Evolutionary conservation across 192 early-diverging fungal species (phyloP).

Genomic region (Podila clonocystis): DNA sequence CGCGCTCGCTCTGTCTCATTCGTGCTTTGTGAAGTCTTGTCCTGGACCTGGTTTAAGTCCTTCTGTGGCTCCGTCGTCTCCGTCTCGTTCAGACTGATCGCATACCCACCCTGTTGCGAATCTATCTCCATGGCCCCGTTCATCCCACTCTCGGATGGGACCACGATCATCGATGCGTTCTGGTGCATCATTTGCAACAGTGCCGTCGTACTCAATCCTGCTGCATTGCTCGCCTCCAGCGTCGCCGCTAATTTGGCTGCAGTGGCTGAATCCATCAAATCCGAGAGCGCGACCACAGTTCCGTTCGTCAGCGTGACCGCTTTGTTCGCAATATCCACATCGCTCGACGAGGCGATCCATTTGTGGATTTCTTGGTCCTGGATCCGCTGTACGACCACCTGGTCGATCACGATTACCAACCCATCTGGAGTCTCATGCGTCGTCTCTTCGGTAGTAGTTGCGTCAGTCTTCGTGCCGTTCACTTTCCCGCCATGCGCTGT

Average conservation of each 20-base stretch:
- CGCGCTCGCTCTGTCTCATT: no score
- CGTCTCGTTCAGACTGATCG: not conserved
- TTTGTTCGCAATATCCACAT: not conserved
- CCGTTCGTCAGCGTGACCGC: conserved; percentile 10
- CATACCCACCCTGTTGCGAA: not conserved
- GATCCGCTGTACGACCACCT: conserved; percentile 1
- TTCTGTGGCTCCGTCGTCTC: not conserved
- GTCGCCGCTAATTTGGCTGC: not conserved
- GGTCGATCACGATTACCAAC: not conserved
- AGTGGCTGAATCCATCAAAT: conserved; percentile 7
- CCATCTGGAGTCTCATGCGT: not conserved
- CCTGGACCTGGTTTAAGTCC: conserved; percentile 10
- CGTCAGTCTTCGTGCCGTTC: not conserved
- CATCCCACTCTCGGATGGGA: not conserved
- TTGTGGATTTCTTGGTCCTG: conserved; percentile 12
- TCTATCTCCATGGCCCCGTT: not conserved
- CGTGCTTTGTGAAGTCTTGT: not conserved
- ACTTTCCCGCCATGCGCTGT: not conserved
- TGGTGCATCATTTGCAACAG: conserved; percentile 3
- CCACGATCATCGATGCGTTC: conserved; percentile 5
- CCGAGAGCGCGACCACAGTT: not conserved
- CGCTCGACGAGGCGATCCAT: not conserved
- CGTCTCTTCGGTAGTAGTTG: not conserved
- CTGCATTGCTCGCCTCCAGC: conserved; percentile 4
- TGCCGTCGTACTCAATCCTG: not conserved